Evolutionary conservation across 352 stramenopile genomes (phyloP), one percentile per base, ranked within the genome.

Genomic region (Phytopythium helicoides): DNA sequence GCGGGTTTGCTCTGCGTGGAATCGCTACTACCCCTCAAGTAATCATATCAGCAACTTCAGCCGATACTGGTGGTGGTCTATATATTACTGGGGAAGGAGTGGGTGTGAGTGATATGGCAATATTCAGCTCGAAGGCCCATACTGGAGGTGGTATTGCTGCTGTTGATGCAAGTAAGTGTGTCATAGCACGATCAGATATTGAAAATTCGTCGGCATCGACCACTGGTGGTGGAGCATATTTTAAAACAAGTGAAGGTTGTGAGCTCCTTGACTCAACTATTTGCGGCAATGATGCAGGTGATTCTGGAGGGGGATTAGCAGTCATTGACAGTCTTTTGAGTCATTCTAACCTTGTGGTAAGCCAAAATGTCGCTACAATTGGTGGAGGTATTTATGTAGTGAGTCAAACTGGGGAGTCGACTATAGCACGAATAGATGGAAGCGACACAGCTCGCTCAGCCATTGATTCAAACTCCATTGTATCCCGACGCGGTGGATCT

Each of bases 341-440:
- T 34, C 71, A 81, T 21, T 79, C 62, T 2, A 76, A 73, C 12
- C 9, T 81, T 12, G 35, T 56, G 9, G 60, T 79, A 1, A 38
- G 35, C 7, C 40, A 33, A 1, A 81, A 81, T 28, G 18, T 41
- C 1, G 71, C 62, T 1, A 47, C 34, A 38, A 64, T 46, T 3
- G 71, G 62, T 15, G 71, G 58, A 31, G 71, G 68, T 2, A 23
- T 79, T 12, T 58, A 59, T 18, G 7, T 78, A 9, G 54, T 33
- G 0, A 67, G 54, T 39, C 22, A 37, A 15, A 12, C 40, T 6
- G 9, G 34, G 40, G 16, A 25, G 25, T 21, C 51, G 12, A 47
- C 11, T 10, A 26, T 63, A 4, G 36, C 48, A 10, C 52, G 18
- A 28, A 56, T 54, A 52, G 33, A 51, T 22, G 46, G 26, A 8